Evolutionary conservation across 139 green algal species (phyloP).

Genomic region (Picochlorum sp.): DNA sequence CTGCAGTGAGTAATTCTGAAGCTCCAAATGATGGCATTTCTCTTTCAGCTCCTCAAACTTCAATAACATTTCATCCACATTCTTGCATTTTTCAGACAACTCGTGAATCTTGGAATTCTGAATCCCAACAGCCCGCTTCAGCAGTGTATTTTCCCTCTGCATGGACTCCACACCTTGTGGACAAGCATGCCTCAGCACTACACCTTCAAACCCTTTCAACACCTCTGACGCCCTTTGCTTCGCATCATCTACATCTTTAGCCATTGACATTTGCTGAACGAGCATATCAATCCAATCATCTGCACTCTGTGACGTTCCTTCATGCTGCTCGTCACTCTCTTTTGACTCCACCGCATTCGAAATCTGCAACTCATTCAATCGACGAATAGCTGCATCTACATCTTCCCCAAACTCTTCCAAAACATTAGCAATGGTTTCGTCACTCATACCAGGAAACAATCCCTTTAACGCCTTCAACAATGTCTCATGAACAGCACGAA

Average conservation of each 20-base stretch:
- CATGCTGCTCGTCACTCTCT: constrained; percentile 4
- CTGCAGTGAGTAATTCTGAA: constrained; percentile 69
- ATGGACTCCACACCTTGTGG: constrained; percentile 15
- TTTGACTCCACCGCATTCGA: neutral
- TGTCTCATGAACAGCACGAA: constrained; percentile 18
- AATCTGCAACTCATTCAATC: constrained; percentile 54
- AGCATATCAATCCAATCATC: constrained; percentile 69
- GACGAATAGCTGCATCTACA: constrained; percentile 70
- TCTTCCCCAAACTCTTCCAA: constrained; percentile 62
- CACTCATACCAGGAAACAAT: constrained; percentile 63
- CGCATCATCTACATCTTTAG: constrained; percentile 55
- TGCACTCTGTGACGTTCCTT: constrained; percentile 6
- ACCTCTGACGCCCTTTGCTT: constrained; percentile 40
- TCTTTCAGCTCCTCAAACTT: constrained; percentile 51
- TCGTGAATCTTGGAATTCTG: constrained; percentile 61
- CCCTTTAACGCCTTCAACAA: constrained; percentile 40
- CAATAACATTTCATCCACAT: constrained; percentile 23
- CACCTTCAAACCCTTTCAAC: constrained; percentile 64
- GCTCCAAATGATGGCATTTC: constrained; percentile 48
- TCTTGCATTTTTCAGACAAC: constrained; percentile 28
- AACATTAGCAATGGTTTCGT: constrained; percentile 54
- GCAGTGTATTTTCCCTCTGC: constrained; percentile 51
- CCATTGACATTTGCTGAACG: constrained; percentile 64
- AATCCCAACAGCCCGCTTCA: constrained; percentile 78
- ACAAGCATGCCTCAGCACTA: constrained; percentile 26